These are phyloP conservation scores for Suillus subaureus DNA, from an alignment of 768 basidiomycete species.

Conservation along the genomic window DNA sequence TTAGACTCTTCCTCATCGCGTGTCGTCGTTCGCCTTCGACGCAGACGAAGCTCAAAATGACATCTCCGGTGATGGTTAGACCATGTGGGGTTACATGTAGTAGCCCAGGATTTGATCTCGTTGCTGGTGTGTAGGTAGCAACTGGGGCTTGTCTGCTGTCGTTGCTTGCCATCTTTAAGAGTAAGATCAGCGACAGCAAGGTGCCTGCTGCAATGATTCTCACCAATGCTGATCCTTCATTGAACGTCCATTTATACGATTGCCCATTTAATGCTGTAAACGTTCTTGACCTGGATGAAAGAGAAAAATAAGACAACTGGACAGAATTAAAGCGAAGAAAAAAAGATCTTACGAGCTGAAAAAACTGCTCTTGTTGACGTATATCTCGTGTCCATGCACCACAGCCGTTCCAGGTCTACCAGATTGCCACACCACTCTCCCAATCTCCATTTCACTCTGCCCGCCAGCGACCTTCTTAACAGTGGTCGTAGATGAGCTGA, in stretches of 20 bases:
- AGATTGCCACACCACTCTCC: conserved; percentile 33
- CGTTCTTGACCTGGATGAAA: conserved; percentile 29
- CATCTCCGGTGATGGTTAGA: conserved; percentile 33
- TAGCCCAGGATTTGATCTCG: conserved; percentile 29
- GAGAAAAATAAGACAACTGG: background rate
- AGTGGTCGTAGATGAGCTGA: conserved; percentile 18
- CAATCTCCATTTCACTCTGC: conserved; percentile 27
- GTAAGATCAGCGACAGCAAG: background rate
- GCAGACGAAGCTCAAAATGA: conserved; percentile 34
- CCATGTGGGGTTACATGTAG: conserved; percentile 37
- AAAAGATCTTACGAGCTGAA: conserved; percentile 33
- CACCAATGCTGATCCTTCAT: conserved; percentile 34
- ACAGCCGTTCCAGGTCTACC: conserved; percentile 29
- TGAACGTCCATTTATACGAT: conserved; percentile 37
- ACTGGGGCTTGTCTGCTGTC: conserved; percentile 35
- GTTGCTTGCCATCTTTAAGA: conserved; percentile 33
- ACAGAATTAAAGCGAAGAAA: background rate
- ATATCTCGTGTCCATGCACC: conserved; percentile 31
- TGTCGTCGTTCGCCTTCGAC: conserved; percentile 37
- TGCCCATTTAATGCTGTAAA: conserved; percentile 37
- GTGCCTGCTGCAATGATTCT: conserved; percentile 1
- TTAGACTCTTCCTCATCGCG: conserved; percentile 23
- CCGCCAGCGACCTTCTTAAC: conserved; percentile 27
- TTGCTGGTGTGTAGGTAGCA: conserved; percentile 30
- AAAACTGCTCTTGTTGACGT: conserved; percentile 25